A percentile compares a stretch with the other conserved stretches of the same genome.
These are phyloP conservation scores for Huiozyma naganishii DNA, from an alignment of 805 yeast species.

Conservation along the genomic window DNA sequence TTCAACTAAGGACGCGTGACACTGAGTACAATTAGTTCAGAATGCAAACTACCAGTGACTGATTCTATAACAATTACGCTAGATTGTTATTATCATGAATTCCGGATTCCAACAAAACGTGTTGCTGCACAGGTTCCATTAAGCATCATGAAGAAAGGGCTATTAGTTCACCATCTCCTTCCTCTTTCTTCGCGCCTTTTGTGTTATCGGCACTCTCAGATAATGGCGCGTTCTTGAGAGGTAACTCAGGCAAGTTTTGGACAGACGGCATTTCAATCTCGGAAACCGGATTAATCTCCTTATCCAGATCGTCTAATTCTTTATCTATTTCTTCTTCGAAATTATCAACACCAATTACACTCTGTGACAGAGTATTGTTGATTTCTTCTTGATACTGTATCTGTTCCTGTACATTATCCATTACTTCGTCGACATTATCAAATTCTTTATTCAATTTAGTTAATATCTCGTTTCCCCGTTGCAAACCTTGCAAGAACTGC, in stretches of 20 bases:
- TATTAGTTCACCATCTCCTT: too few relatives aligned
- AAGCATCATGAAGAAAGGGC: too few relatives aligned
- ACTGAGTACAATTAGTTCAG: too few relatives aligned
- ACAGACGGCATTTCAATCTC: neutral
- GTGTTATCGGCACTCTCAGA: too few relatives aligned
- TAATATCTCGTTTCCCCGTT: slow-evolving; percentile 70
- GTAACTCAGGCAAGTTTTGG: neutral
- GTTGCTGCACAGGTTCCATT: too few relatives aligned
- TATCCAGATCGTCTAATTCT: slow-evolving; percentile 43
- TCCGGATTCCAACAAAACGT: too few relatives aligned
- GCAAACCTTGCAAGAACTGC: slow-evolving; percentile 70
- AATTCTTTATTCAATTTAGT: slow-evolving; percentile 69
- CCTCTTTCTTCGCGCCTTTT: too few relatives aligned
- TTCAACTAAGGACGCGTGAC: too few relatives aligned
- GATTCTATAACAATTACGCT: too few relatives aligned
- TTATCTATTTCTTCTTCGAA: slow-evolving; percentile 54
- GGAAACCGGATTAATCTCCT: slow-evolving; percentile 31
- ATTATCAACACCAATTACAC: slow-evolving; percentile 25
- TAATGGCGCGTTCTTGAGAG: too few relatives aligned
- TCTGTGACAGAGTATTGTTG: slow-evolving; percentile 37
- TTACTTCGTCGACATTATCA: slow-evolving; percentile 64
- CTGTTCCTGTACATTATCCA: slow-evolving; percentile 82
- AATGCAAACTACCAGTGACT: too few relatives aligned
- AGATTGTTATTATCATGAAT: too few relatives aligned
- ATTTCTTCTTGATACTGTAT: slow-evolving; percentile 68